Conservation (phyloP, 306 rosid species). For the Vigna hirtella region DNA sequence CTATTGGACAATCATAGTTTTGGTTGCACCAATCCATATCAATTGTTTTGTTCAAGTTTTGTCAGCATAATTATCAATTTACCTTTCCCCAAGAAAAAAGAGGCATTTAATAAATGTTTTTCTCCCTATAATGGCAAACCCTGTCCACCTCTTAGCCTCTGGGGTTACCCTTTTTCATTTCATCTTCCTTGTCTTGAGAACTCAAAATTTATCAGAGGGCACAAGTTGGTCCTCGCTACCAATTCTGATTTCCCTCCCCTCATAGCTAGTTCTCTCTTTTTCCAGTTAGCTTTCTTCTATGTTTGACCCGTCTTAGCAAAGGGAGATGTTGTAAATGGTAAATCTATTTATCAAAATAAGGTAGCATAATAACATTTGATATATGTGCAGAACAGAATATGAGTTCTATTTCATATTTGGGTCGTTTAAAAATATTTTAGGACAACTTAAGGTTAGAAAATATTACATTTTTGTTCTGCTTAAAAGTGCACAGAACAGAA, state of each 20-base stretch:
- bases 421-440: background rate
- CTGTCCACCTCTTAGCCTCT: background rate
- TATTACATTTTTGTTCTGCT: background rate
- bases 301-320: background rate
- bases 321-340: background rate
- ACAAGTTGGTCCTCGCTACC: background rate
- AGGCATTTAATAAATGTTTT: background rate
- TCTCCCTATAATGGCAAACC: background rate
- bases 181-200: slow-evolving; percentile 5
- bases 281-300: background rate
- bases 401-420: background rate
- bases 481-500: background rate
- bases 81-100: background rate
- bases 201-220: background rate
- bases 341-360: background rate
- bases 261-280: background rate
- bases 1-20: background rate
- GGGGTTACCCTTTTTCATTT: background rate
- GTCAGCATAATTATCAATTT: background rate
- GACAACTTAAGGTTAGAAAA: background rate
- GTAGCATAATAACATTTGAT: background rate
- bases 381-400: background rate
- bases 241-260: slow-evolving; percentile 1
- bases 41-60: background rate
- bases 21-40: background rate